Percentiles rank a stretch among this genome's conserved stretches.
Conservation (phyloP, 495 filamentous ascomycete species). For the Penicillium ucsense region DNA sequence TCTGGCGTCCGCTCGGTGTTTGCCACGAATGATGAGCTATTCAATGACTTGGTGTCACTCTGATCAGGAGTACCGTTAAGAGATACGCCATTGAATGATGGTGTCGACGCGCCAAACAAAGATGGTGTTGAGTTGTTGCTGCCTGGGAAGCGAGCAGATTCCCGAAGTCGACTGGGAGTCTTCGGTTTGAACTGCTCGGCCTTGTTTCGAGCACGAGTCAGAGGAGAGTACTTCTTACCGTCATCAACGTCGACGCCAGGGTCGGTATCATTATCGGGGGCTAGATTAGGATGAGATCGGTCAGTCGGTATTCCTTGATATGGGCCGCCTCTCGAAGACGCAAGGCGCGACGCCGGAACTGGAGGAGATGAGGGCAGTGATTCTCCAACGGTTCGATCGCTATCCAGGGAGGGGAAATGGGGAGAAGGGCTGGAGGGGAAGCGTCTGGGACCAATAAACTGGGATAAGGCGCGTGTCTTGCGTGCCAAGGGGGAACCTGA, state of each 20-base stretch:
- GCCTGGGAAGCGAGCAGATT: conserved; percentile 26
- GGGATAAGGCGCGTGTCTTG: no score
- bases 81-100: neutral
- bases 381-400: no score
- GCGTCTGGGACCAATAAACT: no score
- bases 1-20: neutral
- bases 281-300: neutral
- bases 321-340: neutral
- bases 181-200: conserved; percentile 39
- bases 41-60: conserved; percentile 1
- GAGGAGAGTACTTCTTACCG: conserved; percentile 3
- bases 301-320: neutral
- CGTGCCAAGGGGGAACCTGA: no score
- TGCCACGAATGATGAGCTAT: neutral
- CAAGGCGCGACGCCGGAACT: no score
- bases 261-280: neutral
- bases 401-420: no score
- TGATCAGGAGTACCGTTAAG: neutral
- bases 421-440: no score
- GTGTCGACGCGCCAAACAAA: neutral
- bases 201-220: conserved; percentile 23
- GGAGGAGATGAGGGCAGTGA: no score
- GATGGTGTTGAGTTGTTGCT: conserved; percentile 2
- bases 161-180: conserved; percentile 37
- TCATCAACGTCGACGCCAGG: neutral